Evolutionary conservation across 768 basidiomycete genomes (phyloP), one percentile per base, ranked within the genome.

Genomic region (Leucosporidium yakuticum): DNA sequence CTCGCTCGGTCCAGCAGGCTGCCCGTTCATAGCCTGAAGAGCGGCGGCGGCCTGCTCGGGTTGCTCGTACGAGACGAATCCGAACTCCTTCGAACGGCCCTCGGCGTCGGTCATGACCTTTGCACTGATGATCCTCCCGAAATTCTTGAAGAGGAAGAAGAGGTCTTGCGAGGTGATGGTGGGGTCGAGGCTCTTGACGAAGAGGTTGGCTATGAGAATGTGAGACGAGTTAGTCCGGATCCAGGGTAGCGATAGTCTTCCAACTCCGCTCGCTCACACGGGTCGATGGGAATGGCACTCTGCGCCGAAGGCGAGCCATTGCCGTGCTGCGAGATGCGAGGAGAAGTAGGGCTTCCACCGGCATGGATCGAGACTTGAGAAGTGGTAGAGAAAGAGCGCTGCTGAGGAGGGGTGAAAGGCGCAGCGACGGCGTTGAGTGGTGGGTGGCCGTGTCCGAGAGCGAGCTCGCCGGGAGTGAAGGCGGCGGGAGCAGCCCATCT

Each of bases 111-210:
- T 90, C 92, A 94, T 93, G 51, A 94, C 91, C 67, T 91, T 87
- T 55, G 92, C 92, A 87, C 89, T 92, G 70, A 92, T 89, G 70
- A 94, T 92, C 79, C 88, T 86, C 50, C 92, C 92, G 77, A 86
- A 95, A 86, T 80, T 60, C 14, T 67, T 44, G 68, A 95, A 95
- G 78, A 89, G 86, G 29, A 85, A 81, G 76, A 90, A 91, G 20
- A 95, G 83, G 47, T 84, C 85, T 77, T 93, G 90, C 0, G 91
- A 92, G 77, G 90, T 88, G 48, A 94, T 88, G 9, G 86, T 84
- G 4, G 89, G 84, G 78, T 91, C 89, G 60, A 95, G 81, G 77
- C 92, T 92, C 90, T 94, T 76, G 59, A 60, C 32, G 62, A 29
- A 64, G 12, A 47, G 68, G 77, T 62, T 76, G 69, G 49, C 69